Evolutionary conservation across 2,329 filamentous ascomycete species (phyloP).

Genomic region (Fusarium robinianum): DNA sequence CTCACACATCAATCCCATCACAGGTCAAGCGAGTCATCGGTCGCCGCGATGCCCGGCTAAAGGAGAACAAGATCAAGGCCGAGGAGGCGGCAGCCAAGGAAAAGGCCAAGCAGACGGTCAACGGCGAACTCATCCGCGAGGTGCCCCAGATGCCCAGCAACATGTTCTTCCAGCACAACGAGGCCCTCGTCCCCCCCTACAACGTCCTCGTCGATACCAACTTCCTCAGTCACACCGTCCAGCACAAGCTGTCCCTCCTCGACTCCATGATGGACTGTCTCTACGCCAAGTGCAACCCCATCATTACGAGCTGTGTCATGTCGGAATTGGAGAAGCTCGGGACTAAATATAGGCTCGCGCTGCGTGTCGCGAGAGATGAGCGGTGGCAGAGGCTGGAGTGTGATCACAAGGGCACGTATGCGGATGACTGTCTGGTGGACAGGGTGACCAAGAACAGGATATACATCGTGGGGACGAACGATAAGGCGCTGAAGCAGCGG

Average conservation of each 20-base stretch:
- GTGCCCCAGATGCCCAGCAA: constrained; percentile 80
- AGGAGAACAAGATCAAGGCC: constrained; percentile 75
- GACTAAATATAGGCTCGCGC: constrained; percentile 82
- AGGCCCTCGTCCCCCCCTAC: constrained; percentile 82
- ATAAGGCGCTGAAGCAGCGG: constrained; percentile 79
- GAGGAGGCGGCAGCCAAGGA: constrained; percentile 60
- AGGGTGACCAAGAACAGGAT: constrained; percentile 74
- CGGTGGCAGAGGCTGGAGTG: constrained; percentile 85
- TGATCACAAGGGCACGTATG: constrained; percentile 82
- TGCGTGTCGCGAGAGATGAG: constrained; percentile 86
- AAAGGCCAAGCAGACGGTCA: constrained; percentile 61
- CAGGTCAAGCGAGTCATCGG: constrained; percentile 82
- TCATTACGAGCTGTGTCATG: constrained; percentile 79
- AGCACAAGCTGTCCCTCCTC: constrained; percentile 85
- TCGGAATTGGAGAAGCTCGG: constrained; percentile 89
- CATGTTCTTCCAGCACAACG: constrained; percentile 90
- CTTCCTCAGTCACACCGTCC: constrained; percentile 88
- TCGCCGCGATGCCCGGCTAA: constrained; percentile 77
- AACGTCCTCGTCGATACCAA: constrained; percentile 73
- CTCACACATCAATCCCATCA: constrained; percentile 18
- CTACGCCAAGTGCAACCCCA: constrained; percentile 86
- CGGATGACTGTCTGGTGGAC: constrained; percentile 84
- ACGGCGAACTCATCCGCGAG: constrained; percentile 71
- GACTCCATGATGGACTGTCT: constrained; percentile 92
- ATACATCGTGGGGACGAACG: constrained; percentile 78